Percentiles rank a stretch among this genome's conserved stretches.
Evolutionary conservation across 2,329 filamentous ascomycete species (phyloP).

Genomic region (Huntiella abstrusa): DNA sequence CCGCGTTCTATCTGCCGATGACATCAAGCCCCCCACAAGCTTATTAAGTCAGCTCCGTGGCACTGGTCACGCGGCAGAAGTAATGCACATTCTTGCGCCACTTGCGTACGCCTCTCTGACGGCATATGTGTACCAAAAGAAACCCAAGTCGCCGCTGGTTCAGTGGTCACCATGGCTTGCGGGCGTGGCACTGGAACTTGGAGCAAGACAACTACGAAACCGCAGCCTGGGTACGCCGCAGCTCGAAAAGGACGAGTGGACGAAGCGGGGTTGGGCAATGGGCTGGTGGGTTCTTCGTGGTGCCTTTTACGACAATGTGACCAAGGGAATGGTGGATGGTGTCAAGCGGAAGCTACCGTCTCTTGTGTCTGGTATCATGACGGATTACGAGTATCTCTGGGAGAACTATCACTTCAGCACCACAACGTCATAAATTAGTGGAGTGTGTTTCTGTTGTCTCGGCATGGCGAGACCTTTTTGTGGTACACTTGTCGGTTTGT

Average conservation of each 20-base stretch:
- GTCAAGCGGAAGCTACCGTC: conserved; percentile 61
- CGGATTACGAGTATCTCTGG: conserved; percentile 97
- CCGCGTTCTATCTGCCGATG: conserved; percentile 84
- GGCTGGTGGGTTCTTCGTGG: conserved; percentile 94
- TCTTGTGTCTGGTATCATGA: conserved; percentile 67
- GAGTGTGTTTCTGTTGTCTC: neutral
- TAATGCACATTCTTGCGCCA: conserved; percentile 80
- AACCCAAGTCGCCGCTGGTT: conserved; percentile 28
- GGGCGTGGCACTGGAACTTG: conserved; percentile 69
- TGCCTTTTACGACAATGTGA: conserved; percentile 90
- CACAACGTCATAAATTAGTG: conserved; percentile 19
- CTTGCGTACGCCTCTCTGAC: conserved; percentile 74
- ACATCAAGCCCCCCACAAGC: conserved; percentile 79
- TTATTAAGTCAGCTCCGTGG: conserved; percentile 72
- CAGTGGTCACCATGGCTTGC: conserved; percentile 87
- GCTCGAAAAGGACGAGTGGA: conserved; percentile 78
- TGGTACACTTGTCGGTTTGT: neutral
- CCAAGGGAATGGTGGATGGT: conserved; percentile 52
- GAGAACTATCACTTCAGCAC: conserved; percentile 88
- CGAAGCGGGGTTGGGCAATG: conserved; percentile 72
- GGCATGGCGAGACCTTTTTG: neutral
- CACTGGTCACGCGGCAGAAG: conserved; percentile 55
- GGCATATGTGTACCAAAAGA: conserved; percentile 2
- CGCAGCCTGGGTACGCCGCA: conserved; percentile 64
- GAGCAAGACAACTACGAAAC: conserved; percentile 63